Percentiles rank a stretch among this genome's conserved stretches.
These are phyloP conservation scores for Cyclostephanos invisitatus DNA, from an alignment of 108 stramenopile species.

Conservation along the genomic window DNA sequence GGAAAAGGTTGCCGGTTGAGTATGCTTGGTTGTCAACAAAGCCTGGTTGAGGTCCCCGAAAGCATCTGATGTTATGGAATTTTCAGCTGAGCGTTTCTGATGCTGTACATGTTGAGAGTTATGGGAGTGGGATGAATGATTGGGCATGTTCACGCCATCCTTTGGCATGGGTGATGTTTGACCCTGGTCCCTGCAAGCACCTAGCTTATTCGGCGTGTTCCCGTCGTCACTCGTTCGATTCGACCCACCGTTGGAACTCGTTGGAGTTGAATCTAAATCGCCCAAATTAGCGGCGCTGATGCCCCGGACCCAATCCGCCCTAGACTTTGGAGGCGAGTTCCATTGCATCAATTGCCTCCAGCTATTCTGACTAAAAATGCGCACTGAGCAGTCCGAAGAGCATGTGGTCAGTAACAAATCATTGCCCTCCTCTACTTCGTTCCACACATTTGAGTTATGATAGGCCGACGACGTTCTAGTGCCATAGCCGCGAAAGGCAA, in stretches of 20 bases:
- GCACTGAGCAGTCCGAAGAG: constrained; percentile 51
- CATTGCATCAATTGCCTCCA: constrained; percentile 83
- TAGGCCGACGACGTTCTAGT: constrained; percentile 47
- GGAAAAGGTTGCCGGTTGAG: constrained; percentile 25
- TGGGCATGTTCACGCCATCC: neutral
- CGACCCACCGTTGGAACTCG: neutral
- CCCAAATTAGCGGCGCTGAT: constrained; percentile 78
- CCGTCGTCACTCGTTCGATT: constrained; percentile 9
- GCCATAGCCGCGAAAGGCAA: constrained; percentile 80
- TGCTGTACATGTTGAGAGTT: constrained; percentile 4
- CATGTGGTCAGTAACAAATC: constrained; percentile 83
- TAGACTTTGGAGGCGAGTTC: constrained; percentile 64
- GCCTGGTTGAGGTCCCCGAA: constrained; percentile 28
- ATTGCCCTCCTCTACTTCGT: constrained; percentile 62
- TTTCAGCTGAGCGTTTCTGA: constrained; percentile 5
- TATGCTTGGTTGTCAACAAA: constrained; percentile 19
- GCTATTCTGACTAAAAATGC: constrained; percentile 77
- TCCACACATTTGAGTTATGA: constrained; percentile 26
- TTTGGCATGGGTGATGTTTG: constrained; percentile 28
- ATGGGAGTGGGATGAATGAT: constrained; percentile 11
- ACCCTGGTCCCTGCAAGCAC: constrained; percentile 32
- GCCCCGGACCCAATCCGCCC: constrained; percentile 83
- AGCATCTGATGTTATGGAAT: constrained; percentile 23
- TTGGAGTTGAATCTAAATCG: constrained; percentile 64
- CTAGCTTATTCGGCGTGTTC: constrained; percentile 9